Conservation (phyloP, 192 early-diverging fungal genomes). For the Powellomyces hirtus region DNA sequence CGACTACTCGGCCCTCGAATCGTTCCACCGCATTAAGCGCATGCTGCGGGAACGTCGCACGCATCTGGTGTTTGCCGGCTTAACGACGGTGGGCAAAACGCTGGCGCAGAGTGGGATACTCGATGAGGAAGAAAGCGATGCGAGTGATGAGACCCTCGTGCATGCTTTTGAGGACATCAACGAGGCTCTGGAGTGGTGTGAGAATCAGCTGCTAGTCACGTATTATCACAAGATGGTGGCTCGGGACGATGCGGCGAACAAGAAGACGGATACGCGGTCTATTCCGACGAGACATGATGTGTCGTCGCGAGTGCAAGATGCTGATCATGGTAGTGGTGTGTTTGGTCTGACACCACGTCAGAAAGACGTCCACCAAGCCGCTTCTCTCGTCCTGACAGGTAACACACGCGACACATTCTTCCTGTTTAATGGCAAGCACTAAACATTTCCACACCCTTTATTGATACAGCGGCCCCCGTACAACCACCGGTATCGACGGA, state of each 20-base stretch:
- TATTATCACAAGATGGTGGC: conserved; percentile 53
- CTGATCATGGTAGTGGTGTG: not conserved
- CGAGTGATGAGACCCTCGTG: conserved; percentile 50
- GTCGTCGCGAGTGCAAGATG: not conserved
- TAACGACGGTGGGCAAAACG: conserved; percentile 34
- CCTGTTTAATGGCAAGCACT: no score
- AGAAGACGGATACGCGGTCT: no score
- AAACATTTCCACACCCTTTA: not conserved
- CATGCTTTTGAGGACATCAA: conserved; percentile 78
- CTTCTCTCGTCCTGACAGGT: conserved; percentile 29
- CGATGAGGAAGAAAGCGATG: conserved; percentile 57
- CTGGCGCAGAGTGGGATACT: conserved; percentile 43
- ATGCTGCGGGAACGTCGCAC: conserved; percentile 66
- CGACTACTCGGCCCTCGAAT: conserved; percentile 82
- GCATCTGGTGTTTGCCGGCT: conserved; percentile 80
- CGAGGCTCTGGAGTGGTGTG: conserved; percentile 91
- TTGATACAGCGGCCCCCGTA: not conserved
- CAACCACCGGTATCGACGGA: conserved; percentile 14
- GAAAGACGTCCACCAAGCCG: conserved; percentile 22
- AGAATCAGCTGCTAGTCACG: conserved; percentile 79
- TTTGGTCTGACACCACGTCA: conserved; percentile 31
- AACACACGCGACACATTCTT: not conserved
- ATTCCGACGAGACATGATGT: no score
- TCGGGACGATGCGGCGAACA: conserved; percentile 23
- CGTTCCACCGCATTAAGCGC: conserved; percentile 81